Percentiles rank a stretch among this genome's conserved stretches.
These are phyloP conservation scores for Theobroma cacao DNA, from an alignment of 345 rosid species.

Conservation along the genomic window DNA sequence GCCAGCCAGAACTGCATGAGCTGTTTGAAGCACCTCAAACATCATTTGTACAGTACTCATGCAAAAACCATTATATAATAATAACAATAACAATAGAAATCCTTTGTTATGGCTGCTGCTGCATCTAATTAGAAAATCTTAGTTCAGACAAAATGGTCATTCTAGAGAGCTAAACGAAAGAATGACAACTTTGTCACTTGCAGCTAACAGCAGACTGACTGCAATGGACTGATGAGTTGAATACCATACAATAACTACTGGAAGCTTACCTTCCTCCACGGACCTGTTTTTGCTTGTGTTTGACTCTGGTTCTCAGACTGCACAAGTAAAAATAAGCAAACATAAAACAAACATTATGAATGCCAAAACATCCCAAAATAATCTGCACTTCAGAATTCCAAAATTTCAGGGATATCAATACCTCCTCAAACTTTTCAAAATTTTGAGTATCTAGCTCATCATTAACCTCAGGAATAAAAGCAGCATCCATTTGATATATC, in stretches of 20 bases:
- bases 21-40: too few species aligned
- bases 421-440: constrained; percentile 95
- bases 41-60: background rate
- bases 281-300: constrained; percentile 53
- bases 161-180: background rate
- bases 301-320: constrained; percentile 43
- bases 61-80: background rate
- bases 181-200: background rate
- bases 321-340: constrained; percentile 19
- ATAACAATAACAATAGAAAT: background rate
- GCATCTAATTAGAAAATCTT: background rate
- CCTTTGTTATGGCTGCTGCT: background rate
- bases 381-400: background rate
- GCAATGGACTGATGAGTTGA: background rate
- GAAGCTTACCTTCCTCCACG: constrained; percentile 75
- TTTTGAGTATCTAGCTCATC: constrained; percentile 95
- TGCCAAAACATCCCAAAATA: background rate
- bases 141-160: background rate
- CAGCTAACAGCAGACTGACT: background rate
- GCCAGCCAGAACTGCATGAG: too few species aligned
- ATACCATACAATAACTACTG: background rate
- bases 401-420: constrained; percentile 19
- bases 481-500: constrained; percentile 85
- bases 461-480: constrained; percentile 82
- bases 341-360: constrained; percentile 17